Percentiles rank a stretch among this genome's conserved stretches.
These are phyloP conservation scores for Penicillium sp. DNA, from an alignment of 2,329 filamentous ascomycete genomes.

Conservation along the genomic window DNA sequence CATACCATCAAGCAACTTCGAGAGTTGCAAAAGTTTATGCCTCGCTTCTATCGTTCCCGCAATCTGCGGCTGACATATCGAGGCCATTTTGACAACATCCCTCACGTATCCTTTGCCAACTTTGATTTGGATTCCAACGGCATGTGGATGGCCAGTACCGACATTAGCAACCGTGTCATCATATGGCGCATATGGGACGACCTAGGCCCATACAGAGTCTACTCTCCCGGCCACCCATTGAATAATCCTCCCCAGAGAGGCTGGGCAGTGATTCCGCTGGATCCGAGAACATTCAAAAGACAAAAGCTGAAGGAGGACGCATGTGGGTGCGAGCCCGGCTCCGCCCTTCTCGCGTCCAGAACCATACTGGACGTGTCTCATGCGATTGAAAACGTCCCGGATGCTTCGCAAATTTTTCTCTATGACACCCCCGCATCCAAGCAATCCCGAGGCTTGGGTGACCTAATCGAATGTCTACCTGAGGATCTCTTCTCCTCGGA, in stretches of 20 bases:
- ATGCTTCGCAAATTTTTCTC: constrained; percentile 23
- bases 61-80: constrained; percentile 40
- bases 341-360: constrained; percentile 13
- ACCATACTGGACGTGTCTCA: constrained; percentile 28
- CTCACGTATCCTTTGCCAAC: constrained; percentile 54
- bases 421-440: not conserved
- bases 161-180: constrained; percentile 47
- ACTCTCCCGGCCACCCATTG: constrained; percentile 18
- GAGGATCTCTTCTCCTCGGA: constrained; percentile 23
- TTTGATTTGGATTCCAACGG: constrained; percentile 50
- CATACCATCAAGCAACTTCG: constrained; percentile 19
- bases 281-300: constrained; percentile 38
- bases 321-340: constrained; percentile 32
- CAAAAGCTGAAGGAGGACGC: constrained; percentile 33
- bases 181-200: constrained; percentile 47
- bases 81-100: constrained; percentile 49
- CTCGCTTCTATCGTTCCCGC: constrained; percentile 30
- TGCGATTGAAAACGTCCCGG: constrained; percentile 20
- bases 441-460: not conserved
- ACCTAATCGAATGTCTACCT: constrained; percentile 4
- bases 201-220: constrained; percentile 22
- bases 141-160: constrained; percentile 52
- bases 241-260: constrained; percentile 28
- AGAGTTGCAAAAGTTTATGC: constrained; percentile 25
- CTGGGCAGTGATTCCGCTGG: constrained; percentile 44